Conservation (phyloP, 2,329 filamentous ascomycete species). For the Cercospora citrullina region DNA sequence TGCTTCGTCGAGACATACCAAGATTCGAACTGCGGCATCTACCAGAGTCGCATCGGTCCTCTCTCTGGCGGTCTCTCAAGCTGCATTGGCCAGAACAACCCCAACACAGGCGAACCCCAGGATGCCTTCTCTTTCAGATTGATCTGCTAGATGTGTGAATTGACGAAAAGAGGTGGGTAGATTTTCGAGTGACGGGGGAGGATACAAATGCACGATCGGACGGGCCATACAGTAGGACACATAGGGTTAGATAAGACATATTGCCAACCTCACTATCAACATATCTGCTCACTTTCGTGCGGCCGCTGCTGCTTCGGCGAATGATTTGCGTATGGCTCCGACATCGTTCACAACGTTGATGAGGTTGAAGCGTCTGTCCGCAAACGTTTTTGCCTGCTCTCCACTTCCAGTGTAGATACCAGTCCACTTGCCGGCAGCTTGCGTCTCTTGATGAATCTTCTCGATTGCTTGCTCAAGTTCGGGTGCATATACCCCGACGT, state of each 20-base stretch:
- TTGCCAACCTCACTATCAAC: neutral
- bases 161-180: neutral
- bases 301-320: slow-evolving; percentile 32
- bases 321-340: slow-evolving; percentile 33
- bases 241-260: neutral
- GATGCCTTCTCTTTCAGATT: neutral
- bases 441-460: slow-evolving; percentile 53
- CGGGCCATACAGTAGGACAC: neutral
- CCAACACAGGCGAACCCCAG: neutral
- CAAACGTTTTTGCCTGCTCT: slow-evolving; percentile 54
- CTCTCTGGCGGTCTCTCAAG: neutral
- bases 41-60: neutral
- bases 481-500: slow-evolving; percentile 47
- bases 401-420: slow-evolving; percentile 58
- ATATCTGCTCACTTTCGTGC: slow-evolving; percentile 23
- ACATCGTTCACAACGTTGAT: slow-evolving; percentile 43
- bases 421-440: slow-evolving; percentile 54
- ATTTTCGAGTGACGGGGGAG: neutral
- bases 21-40: neutral
- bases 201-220: neutral
- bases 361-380: slow-evolving; percentile 58
- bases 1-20: neutral
- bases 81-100: neutral
- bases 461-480: slow-evolving; percentile 55
- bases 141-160: neutral